Evolutionary conservation across 1,139 yeast genomes (phyloP), one percentile per base, ranked within the genome.

Genomic region (Candida freyschussii): DNA sequence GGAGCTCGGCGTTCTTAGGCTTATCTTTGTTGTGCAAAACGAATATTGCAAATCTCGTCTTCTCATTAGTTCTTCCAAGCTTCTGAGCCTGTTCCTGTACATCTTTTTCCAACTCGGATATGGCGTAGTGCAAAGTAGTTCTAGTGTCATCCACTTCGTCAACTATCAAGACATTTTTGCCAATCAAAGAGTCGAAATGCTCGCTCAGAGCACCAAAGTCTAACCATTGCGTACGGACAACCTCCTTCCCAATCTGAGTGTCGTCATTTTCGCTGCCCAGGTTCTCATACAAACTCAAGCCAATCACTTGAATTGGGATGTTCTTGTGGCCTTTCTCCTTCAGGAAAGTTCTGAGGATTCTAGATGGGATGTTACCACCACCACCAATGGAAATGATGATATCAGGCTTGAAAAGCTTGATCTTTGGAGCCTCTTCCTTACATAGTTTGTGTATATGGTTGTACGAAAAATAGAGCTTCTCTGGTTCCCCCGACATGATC

Each of bases 61-160:
- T 52, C 39, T 63, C 67, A 29, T 59, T 50, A 17, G 41, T 26
- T 48, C 60, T 47, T 39, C 48, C 43, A 38, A 59, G 44, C 47
- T 55, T 53, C 54, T 49, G 40, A 55, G 58, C 56, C 44, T 72
- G 69, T 33, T 63, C 67, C 21, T 56, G 57, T 15, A 76, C 75
- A 53, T 76, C 83, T 44, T 73, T 69, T 44, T 72, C 65, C 38
- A 76, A 56, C 49, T 76, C 83, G 29, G 69, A 62, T 27, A 75
- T 57, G 3, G 82, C 82, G 48, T 76, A 76, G 41, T 75, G 80
- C 31, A 76, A 57, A 11, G 83, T 76, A 21, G 82, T 75, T 61
- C 82, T 67, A 13, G 81, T 75, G 51, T 76, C 83, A 53, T 76
- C 83, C 26, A 76, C 83, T 57, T 75, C 83, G 51, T 76, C 83